Conservation (phyloP, 176 grass and related monocot species). For the Triticum turgidum region DNA sequence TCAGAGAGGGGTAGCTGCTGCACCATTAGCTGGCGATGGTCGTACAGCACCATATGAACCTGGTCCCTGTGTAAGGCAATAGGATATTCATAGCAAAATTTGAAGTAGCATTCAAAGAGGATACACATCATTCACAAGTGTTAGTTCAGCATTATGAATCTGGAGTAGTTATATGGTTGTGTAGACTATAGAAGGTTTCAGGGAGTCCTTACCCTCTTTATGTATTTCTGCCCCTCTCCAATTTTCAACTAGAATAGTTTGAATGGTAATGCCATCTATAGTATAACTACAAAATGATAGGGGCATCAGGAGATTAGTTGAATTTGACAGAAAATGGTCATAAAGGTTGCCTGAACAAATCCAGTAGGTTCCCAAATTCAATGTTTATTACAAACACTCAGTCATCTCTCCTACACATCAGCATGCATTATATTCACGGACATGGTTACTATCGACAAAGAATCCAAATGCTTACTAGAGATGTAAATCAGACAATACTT, state of each 20-base stretch:
- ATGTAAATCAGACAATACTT: not conserved
- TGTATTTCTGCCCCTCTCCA: not conserved
- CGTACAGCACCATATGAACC: slow-evolving; percentile 56
- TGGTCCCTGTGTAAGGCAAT: slow-evolving; percentile 77
- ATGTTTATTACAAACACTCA: slow-evolving; percentile 8
- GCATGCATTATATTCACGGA: slow-evolving; percentile 8
- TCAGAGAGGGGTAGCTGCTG: slow-evolving; percentile 88
- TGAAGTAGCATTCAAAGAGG: slow-evolving; percentile 20
- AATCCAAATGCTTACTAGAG: slow-evolving; percentile 1
- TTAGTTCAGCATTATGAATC: slow-evolving; percentile 13
- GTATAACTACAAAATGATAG: not conserved
- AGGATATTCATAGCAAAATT: slow-evolving; percentile 34
- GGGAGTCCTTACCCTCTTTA: slow-evolving; percentile 3
- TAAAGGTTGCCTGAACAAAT: slow-evolving; percentile 6
- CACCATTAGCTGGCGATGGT: slow-evolving; percentile 58
- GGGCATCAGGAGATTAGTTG: not conserved
- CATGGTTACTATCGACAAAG: slow-evolving; percentile 10
- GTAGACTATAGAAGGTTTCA: slow-evolving; percentile 26
- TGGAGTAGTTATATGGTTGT: slow-evolving; percentile 32
- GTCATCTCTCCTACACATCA: slow-evolving; percentile 12
- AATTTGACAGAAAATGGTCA: slow-evolving; percentile 10
- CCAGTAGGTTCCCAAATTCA: not conserved
- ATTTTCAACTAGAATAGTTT: slow-evolving; percentile 20
- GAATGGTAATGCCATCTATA: not conserved
- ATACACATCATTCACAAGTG: slow-evolving; percentile 11